Evolutionary conservation across 2,329 filamentous ascomycete genomes (phyloP), one percentile per base, ranked within the genome.

Genomic region (Colletotrichum camelliae): DNA sequence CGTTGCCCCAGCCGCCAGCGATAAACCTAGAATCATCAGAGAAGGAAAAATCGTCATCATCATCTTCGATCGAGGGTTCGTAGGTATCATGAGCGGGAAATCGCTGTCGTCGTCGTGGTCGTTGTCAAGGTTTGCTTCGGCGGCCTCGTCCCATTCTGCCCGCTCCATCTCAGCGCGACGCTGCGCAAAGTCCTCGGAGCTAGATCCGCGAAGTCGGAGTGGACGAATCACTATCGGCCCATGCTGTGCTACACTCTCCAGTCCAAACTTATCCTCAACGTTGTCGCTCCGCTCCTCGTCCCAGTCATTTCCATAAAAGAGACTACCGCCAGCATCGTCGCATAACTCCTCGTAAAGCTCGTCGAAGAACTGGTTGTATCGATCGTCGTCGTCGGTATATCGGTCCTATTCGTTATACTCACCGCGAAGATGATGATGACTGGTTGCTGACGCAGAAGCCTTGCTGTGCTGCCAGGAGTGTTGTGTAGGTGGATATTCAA

Each of bases 1-100:
- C 91, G 87, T 90, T 90, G 84, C 90, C 92, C 93, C 93, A 96
- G 75, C 92, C 93, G 80, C 91, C 92, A 84, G 94, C 92, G 88
- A 94, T 85, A 85, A 91, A 94, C 85, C 89, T 89, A 75, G 89
- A 83, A 82, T 94, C 89, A 83, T 88, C 83, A 85, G 82, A 80
- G 77, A 84, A 88, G 88, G 91, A 88, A 84, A 91, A 88, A 82
- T 88, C 88, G 87, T 93, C 92, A 91, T 94, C 92, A 88, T 90
- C 88, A 80, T 89, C 86, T 78, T 86, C 86, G 72, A 60, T 65
- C 43, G 84, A 86, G 77, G 80, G 79, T 78, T 89, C 85, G 79
- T 90, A 90, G 5, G 87, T 61, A 89, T 79, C 27, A 82, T 83
- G 70, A 88, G 82, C 33, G 82, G 82, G 48, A 82, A 79, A 72